Percentiles rank a stretch among this genome's conserved stretches.
Evolutionary conservation across 352 stramenopile species (phyloP).

Genomic region (Salisapilia sapeloensis): DNA sequence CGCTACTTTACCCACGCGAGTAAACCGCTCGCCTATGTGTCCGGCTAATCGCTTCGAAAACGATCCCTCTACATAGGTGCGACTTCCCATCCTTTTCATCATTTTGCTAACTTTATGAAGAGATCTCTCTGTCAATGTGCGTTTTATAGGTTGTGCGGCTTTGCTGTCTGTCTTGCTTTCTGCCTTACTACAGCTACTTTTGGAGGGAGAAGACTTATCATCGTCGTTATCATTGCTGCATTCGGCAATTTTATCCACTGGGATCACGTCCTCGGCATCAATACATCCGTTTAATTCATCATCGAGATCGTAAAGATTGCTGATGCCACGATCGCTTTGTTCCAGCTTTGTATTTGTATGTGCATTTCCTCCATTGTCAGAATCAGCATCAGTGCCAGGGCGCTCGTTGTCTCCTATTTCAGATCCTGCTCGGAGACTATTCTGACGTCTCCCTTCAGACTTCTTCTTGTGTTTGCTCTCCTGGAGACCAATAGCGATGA

Average conservation of each 20-base stretch:
- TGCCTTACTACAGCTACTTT: no score
- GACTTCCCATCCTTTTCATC: conserved; percentile 4
- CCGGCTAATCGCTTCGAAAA: conserved; percentile 27
- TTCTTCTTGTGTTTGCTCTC: conserved; percentile 67
- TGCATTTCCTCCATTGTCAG: background rate
- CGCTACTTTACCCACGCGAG: conserved; percentile 46
- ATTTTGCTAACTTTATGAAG: conserved; percentile 51
- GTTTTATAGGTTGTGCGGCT: no score
- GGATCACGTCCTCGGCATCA: no score
- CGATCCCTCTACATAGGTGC: background rate
- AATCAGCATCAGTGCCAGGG: background rate
- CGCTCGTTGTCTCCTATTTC: background rate
- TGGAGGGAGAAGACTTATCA: no score
- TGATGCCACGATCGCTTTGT: no score
- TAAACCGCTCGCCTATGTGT: conserved; percentile 41
- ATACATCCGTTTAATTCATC: no score
- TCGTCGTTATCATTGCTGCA: no score
- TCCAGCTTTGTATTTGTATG: background rate
- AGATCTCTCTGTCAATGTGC: no score
- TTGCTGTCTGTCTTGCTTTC: no score
- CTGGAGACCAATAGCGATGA: conserved; percentile 69
- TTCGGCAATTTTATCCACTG: no score
- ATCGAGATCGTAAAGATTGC: no score
- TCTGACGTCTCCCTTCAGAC: conserved; percentile 4
- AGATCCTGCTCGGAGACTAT: no score